phyloP scores from a whole-genome alignment of 148 eudicot genomes.

The Nyssa sinensis region DNA sequence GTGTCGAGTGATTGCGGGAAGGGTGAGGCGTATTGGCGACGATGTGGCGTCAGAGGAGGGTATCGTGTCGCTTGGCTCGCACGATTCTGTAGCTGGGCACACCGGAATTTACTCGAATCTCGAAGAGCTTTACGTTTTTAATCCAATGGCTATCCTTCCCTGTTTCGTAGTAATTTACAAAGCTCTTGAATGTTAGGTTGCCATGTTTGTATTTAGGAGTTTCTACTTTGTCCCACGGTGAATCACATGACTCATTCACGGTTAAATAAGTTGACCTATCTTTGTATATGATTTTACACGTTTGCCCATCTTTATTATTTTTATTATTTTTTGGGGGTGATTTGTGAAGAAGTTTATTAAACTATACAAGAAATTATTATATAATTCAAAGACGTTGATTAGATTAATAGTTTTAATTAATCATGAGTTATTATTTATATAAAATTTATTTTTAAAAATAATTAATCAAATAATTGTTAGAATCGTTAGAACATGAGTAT shows the following conservation, averaged over 20 bases:
- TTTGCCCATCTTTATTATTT: no score
- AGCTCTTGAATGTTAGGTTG: slow-evolving; percentile 37
- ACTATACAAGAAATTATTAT: no score
- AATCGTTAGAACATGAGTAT: no score
- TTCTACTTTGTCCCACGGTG: neutral
- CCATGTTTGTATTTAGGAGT: slow-evolving; percentile 5
- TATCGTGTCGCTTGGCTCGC: slow-evolving; percentile 20
- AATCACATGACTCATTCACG: neutral
- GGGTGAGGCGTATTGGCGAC: slow-evolving; percentile 47
- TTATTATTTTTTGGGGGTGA: no score
- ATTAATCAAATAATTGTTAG: no score
- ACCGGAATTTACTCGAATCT: slow-evolving; percentile 66
- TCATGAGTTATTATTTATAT: no score
- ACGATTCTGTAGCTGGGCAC: slow-evolving; percentile 73
- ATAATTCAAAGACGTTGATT: no score
- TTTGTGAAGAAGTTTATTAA: no score
- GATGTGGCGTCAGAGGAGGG: slow-evolving; percentile 42
- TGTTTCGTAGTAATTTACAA: slow-evolving; percentile 93
- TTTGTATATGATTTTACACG: neutral
- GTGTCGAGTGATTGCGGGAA: slow-evolving; percentile 90
- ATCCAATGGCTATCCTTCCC: slow-evolving; percentile 87
- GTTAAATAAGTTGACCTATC: slow-evolving; percentile 2
- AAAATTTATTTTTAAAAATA: no score
- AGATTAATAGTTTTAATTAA: no score
- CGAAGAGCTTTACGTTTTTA: slow-evolving; percentile 72